Evolutionary conservation across 345 rosid genomes (phyloP).

Genomic region (Eucalyptus sp.): DNA sequence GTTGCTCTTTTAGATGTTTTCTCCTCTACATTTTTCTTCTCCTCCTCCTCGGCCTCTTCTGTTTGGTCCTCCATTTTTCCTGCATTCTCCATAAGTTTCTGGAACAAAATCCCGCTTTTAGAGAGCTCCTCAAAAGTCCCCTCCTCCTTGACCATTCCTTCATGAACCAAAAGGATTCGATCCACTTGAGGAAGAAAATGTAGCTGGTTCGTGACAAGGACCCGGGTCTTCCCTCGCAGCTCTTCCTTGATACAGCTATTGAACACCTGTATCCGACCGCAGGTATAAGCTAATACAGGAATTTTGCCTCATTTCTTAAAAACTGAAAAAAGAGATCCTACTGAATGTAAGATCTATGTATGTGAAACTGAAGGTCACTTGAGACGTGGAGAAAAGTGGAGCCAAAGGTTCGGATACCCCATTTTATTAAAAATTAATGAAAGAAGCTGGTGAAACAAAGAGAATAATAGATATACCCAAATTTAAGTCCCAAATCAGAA

Average conservation of each 20-base stretch:
- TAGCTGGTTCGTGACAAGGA: conserved; percentile 92
- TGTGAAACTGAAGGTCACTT: not conserved
- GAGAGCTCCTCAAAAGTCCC: conserved; percentile 90
- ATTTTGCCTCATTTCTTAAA: not conserved
- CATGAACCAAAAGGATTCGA: conserved; percentile 53
- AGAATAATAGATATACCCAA: not conserved
- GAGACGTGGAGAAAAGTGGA: not conserved
- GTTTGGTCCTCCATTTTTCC: conserved; percentile 80
- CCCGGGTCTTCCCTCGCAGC: conserved; percentile 65
- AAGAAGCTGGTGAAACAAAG: not conserved
- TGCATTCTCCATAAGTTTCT: conserved; percentile 91
- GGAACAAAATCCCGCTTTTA: conserved; percentile 51
- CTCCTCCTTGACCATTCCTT: conserved; percentile 75
- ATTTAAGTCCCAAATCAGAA: not conserved
- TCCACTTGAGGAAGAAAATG: conserved; percentile 97
- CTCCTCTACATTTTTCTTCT: conserved; percentile 6
- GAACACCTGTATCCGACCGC: conserved; percentile 52
- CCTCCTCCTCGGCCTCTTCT: conserved; percentile 18
- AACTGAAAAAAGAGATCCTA: not conserved
- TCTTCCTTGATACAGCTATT: conserved; percentile 78
- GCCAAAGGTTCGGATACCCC: not conserved
- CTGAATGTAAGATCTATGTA: not conserved
- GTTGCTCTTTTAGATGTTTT: conserved; percentile 21
- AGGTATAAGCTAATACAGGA: not conserved
- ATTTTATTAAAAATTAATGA: not conserved